Percentiles rank a stretch among this genome's conserved stretches.
phyloP scores from a whole-genome alignment of 2,329 filamentous ascomycete genomes.

The Talaromyces islandicus region DNA sequence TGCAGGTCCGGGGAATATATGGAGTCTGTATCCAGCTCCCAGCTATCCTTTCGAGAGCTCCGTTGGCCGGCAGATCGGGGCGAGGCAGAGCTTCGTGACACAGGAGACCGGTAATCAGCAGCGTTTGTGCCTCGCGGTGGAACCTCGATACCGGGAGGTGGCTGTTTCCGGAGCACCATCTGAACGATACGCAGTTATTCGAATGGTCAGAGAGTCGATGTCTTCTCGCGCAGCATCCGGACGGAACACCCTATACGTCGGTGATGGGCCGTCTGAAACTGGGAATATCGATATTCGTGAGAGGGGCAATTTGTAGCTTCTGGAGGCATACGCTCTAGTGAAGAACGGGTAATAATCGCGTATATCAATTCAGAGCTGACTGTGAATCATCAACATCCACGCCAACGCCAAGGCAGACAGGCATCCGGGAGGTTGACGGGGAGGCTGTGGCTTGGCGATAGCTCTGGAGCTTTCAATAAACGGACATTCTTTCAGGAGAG shows the following conservation, averaged over 20 bases:
- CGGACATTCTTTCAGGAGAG: background rate
- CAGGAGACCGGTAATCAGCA: slow-evolving; percentile 26
- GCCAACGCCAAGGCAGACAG: background rate
- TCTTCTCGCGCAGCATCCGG: background rate
- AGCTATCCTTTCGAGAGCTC: slow-evolving; percentile 13
- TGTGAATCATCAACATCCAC: background rate
- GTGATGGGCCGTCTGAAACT: background rate
- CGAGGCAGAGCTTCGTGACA: slow-evolving; percentile 23
- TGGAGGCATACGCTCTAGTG: background rate
- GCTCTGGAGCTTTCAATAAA: background rate
- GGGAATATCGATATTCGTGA: background rate
- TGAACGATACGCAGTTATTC: slow-evolving; percentile 1
- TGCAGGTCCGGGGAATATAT: slow-evolving; percentile 33
- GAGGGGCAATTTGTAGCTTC: background rate
- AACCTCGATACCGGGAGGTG: slow-evolving; percentile 30
- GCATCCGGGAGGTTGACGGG: background rate
- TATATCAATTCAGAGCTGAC: background rate
- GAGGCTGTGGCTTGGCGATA: background rate
- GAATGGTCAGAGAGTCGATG: background rate
- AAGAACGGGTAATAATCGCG: background rate
- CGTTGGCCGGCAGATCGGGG: slow-evolving; percentile 22
- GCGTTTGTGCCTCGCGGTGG: slow-evolving; percentile 25
- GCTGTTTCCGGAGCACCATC: slow-evolving; percentile 35
- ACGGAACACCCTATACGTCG: background rate
- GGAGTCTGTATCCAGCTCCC: slow-evolving; percentile 24